Evolutionary conservation across 495 filamentous ascomycete genomes (phyloP), one percentile per base, ranked within the genome.

Genomic region (Sabuloglossum arenarium): DNA sequence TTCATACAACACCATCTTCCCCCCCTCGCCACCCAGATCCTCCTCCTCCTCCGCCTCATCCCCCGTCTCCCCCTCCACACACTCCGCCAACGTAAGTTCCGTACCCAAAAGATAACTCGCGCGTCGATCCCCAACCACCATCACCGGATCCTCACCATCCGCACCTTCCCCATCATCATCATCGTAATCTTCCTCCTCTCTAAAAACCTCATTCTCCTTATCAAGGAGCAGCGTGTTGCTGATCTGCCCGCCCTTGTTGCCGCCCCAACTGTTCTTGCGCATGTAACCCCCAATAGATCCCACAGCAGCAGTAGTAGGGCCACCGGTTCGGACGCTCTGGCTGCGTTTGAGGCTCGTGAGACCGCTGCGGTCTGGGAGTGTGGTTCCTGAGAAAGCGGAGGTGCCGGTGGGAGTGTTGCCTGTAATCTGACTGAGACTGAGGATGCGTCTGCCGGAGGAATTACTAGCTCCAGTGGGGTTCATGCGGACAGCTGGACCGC

Each of bases 381-480:
- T 64, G 30, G 62, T 53, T 56, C 62, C 63, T 51, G 47, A 47
- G 54, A 60, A 73, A 73, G 58, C 76, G 73, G 61, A 72, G 76
- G 63, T 77, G 71, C 82, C 81, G 5, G 71, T 68, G 5, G 76
- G 69, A 5, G 81, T 72, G 63, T 94, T 94, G 56, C 81, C 79
- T 8, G 76, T 84, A 21, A 97, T 89, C 64, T 94, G 82, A 64
- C 81, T 93, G 39, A 96, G 77, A 54, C 85, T 91, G 42, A 90
- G 75, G 59, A 95, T 95, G 11, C 91, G 80, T 2, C 89, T 78
- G 37, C 71, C 72, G 24, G 79, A 73, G 24, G 79, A 73, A 29
- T 75, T 73, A 14, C 68, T 70, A n/a, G 71, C 67, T 58, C 66
- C 71, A 73, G 58, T 49, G 71, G 60, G 55, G 56, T 63, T 70